Percentiles rank a stretch among this genome's conserved stretches.
These are phyloP conservation scores for Pythium aphanidermatum DNA, from an alignment of 352 stramenopile genomes.

Conservation along the genomic window DNA sequence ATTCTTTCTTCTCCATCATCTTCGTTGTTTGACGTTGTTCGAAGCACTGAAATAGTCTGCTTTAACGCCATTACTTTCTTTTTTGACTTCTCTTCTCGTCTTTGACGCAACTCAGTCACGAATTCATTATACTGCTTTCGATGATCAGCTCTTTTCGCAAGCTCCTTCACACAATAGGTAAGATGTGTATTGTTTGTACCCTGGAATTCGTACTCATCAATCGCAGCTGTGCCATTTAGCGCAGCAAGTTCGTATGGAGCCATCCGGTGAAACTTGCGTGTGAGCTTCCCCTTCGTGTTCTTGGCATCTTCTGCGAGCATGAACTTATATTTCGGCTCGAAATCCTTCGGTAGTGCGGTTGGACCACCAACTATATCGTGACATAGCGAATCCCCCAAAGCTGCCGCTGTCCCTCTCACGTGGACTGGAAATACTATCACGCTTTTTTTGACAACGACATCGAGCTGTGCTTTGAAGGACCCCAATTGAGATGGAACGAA, in stretches of 20 bases:
- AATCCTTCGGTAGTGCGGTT: slow-evolving; percentile 74
- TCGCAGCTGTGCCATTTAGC: slow-evolving; percentile 56
- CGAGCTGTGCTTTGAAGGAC: slow-evolving; percentile 42
- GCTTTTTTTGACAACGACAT: slow-evolving; percentile 39
- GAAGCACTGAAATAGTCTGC: slow-evolving; percentile 36
- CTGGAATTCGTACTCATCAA: slow-evolving; percentile 80
- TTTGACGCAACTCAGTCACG: slow-evolving; percentile 33
- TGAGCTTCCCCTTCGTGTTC: slow-evolving; percentile 45
- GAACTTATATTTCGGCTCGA: slow-evolving; percentile 88
- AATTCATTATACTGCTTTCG: slow-evolving; percentile 66
- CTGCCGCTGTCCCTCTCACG: slow-evolving; percentile 58
- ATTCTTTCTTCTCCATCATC: slow-evolving; percentile 30
- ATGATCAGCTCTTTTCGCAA: slow-evolving; percentile 60
- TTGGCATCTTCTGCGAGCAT: slow-evolving; percentile 72
- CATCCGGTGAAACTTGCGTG: slow-evolving; percentile 44
- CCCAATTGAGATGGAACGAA: slow-evolving; percentile 88
- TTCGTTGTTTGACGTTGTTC: slow-evolving; percentile 27
- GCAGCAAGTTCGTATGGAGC: slow-evolving; percentile 56
- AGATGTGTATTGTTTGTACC: slow-evolving; percentile 81
- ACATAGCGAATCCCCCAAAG: slow-evolving; percentile 29
- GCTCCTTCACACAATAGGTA: slow-evolving; percentile 82
- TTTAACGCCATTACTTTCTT: slow-evolving; percentile 32
- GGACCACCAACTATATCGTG: slow-evolving; percentile 46
- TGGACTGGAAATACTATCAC: slow-evolving; percentile 50
- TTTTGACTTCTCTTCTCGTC: slow-evolving; percentile 24